Conservation (phyloP, 495 filamentous ascomycete species). For the Neurospora pannonica region DNA sequence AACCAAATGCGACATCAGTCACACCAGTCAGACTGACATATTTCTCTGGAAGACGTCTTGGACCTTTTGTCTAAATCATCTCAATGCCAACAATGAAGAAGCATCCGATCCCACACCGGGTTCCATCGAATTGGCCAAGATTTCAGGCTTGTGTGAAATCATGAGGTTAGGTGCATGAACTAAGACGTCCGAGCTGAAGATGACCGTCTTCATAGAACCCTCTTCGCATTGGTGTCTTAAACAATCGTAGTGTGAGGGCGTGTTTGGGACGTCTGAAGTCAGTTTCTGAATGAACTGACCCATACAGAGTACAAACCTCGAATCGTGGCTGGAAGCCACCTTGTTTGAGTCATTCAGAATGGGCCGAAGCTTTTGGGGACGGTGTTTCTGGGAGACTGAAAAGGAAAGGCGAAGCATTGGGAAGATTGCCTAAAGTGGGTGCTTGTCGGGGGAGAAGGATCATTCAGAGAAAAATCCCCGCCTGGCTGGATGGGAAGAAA, state of each 20-base stretch:
- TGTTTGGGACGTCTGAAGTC: neutral
- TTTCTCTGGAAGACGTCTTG: neutral
- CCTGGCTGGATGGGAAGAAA: neutral
- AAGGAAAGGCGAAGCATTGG: neutral
- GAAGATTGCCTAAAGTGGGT: neutral
- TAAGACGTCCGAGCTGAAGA: too few species aligned
- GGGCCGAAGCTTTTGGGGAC: neutral
- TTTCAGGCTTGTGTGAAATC: too few species aligned
- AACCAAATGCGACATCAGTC: neutral
- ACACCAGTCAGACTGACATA: neutral
- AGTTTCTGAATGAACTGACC: neutral
- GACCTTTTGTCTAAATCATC: neutral
- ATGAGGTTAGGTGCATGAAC: too few species aligned
- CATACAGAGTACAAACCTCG: neutral
- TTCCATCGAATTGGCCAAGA: too few species aligned
- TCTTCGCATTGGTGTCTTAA: neutral
- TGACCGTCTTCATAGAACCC: too few species aligned
- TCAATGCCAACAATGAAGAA: neutral
- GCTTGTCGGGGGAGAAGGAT: neutral
- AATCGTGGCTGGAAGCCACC: too few species aligned
- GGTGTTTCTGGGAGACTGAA: neutral
- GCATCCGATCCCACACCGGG: neutral
- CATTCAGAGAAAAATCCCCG: neutral
- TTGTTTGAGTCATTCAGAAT: too few species aligned
- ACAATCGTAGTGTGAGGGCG: neutral